phyloP scores from a whole-genome alignment of 352 stramenopile species.

The Pythium coloratum region DNA sequence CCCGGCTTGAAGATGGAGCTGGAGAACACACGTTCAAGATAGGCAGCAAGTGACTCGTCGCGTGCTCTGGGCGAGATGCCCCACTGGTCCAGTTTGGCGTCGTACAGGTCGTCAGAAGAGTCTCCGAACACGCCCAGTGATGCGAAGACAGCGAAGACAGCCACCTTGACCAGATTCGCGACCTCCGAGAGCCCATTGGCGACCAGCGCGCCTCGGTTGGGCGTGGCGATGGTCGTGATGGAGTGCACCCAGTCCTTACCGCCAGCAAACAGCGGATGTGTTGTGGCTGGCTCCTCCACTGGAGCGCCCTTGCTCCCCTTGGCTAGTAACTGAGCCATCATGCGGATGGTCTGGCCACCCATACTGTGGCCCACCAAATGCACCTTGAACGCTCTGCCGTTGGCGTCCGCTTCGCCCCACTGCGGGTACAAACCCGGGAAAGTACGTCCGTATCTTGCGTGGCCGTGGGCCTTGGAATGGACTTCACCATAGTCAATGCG shows the following conservation, averaged over 20 bases:
- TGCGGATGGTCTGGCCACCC: conserved; percentile 69
- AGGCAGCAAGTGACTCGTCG: conserved; percentile 30
- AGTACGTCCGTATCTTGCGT: conserved; percentile 38
- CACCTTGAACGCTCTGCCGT: conserved; percentile 59
- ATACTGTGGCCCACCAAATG: conserved; percentile 73
- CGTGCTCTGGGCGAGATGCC: conserved; percentile 30
- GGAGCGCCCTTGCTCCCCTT: conserved; percentile 45
- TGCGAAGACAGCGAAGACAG: conserved; percentile 38
- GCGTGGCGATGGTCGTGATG: conserved; percentile 57
- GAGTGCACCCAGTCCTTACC: conserved; percentile 62
- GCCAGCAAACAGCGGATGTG: conserved; percentile 42
- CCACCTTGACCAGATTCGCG: conserved; percentile 39
- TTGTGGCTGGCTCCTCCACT: conserved; percentile 30
- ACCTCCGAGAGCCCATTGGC: conserved; percentile 46
- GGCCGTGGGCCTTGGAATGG: conserved; percentile 21
- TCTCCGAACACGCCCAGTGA: conserved; percentile 34
- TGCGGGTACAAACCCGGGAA: conserved; percentile 57
- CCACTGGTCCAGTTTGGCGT: conserved; percentile 59
- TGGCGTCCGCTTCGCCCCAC: conserved; percentile 42
- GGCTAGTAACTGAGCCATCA: conserved; percentile 55
- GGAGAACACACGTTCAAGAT: conserved; percentile 35
- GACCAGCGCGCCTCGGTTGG: conserved; percentile 61
- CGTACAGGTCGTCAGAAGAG: conserved; percentile 34
- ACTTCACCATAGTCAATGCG: conserved; percentile 30
- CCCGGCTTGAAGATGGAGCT: conserved; percentile 38